A percentile compares a stretch with the other conserved stretches of the same genome.
Evolutionary conservation across 768 basidiomycete species (phyloP).

Genomic region (Auricularia auricula-judae): DNA sequence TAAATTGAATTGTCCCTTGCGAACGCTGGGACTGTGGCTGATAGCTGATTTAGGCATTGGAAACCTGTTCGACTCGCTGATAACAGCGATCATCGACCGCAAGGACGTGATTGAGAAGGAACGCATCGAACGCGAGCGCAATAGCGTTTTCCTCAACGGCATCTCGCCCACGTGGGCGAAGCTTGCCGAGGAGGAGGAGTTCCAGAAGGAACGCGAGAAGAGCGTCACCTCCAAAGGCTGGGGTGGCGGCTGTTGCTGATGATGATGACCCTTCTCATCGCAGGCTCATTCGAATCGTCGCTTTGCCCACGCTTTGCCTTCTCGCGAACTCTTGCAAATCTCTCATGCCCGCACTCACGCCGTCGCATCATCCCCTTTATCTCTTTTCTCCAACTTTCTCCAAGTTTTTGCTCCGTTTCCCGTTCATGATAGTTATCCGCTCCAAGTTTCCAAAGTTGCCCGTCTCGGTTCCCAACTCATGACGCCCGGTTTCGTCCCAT

Average conservation of each 20-base stretch:
- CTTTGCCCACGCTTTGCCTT: background rate
- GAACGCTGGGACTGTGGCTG: conserved; percentile 7
- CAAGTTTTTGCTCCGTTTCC: background rate
- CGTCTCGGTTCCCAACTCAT: background rate
- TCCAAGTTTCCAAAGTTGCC: background rate
- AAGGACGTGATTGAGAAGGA: conserved; percentile 75
- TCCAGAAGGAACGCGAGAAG: background rate
- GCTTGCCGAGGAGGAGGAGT: conserved; percentile 68
- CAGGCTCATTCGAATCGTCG: no score
- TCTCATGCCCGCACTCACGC: background rate
- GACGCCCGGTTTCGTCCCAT: background rate
- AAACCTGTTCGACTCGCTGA: conserved; percentile 68
- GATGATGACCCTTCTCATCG: background rate
- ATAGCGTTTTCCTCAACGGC: conserved; percentile 68
- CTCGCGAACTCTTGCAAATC: background rate
- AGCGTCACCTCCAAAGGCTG: background rate
- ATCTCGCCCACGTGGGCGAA: conserved; percentile 65
- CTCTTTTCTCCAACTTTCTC: background rate
- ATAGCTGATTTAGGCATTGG: conserved; percentile 50
- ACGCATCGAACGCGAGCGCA: conserved; percentile 67
- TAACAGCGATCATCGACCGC: conserved; percentile 64
- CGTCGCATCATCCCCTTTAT: background rate
- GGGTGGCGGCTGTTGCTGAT: background rate
- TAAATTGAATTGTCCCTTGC: conserved; percentile 25
- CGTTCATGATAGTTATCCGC: background rate